These are phyloP conservation scores for Trypanosomatidae sp. DNA, from an alignment of 208 protist species.

Conservation along the genomic window DNA sequence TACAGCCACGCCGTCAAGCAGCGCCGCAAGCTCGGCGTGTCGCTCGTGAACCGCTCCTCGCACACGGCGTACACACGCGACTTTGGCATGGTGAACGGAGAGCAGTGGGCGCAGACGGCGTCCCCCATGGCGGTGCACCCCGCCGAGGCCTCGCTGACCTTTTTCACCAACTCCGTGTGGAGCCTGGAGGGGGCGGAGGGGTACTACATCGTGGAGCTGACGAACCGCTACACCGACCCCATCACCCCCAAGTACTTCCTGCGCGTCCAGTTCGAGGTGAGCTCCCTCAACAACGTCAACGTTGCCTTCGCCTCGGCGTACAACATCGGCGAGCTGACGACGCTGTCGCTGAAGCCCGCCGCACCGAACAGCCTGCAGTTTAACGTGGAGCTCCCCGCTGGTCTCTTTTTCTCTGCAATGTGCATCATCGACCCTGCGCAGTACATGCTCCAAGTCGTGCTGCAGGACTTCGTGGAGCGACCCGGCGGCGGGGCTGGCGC, in stretches of 20 bases:
- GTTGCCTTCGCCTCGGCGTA: slow-evolving; percentile 33
- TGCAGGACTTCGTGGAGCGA: slow-evolving; percentile 57
- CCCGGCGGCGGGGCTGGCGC: neutral
- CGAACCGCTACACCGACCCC: slow-evolving; percentile 39
- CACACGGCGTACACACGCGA: slow-evolving; percentile 37
- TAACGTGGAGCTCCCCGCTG: slow-evolving; percentile 27
- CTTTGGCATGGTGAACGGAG: slow-evolving; percentile 45
- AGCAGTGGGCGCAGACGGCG: slow-evolving; percentile 45
- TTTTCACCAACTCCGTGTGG: slow-evolving; percentile 66
- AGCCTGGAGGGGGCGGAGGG: slow-evolving; percentile 70
- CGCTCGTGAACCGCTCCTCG: slow-evolving; percentile 48
- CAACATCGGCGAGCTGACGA: slow-evolving; percentile 40
- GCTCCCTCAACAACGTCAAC: slow-evolving; percentile 60
- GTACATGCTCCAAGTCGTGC: slow-evolving; percentile 39
- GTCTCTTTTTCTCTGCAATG: slow-evolving; percentile 42
- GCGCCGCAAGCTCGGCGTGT: slow-evolving; percentile 54
- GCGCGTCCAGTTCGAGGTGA: slow-evolving; percentile 73
- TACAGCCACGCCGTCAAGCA: slow-evolving; percentile 40
- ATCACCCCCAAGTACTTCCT: slow-evolving; percentile 43
- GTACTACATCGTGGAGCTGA: slow-evolving; percentile 62
- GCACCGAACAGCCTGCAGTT: slow-evolving; percentile 21
- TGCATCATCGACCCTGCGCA: slow-evolving; percentile 28
- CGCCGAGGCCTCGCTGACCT: slow-evolving; percentile 52
- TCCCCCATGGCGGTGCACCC: slow-evolving; percentile 45
- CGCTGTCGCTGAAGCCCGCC: slow-evolving; percentile 30